phyloP scores from a whole-genome alignment of 2,329 filamentous ascomycete genomes.

The Epichloe sibirici region DNA sequence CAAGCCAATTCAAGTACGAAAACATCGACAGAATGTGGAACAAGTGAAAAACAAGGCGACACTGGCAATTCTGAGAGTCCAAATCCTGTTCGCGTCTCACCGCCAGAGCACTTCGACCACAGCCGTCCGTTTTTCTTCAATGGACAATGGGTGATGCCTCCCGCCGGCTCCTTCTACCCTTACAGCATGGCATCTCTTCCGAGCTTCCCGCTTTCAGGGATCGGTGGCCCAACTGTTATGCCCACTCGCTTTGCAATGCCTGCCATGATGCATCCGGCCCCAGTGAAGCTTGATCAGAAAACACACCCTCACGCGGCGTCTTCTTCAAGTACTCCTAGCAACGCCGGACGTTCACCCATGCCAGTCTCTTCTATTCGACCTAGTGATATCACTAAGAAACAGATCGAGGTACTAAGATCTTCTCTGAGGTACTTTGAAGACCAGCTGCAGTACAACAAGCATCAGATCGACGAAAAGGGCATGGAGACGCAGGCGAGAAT shows the following conservation, averaged over 20 bases:
- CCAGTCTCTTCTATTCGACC: constrained; percentile 47
- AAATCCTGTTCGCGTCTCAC: constrained; percentile 22
- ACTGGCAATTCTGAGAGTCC: constrained; percentile 19
- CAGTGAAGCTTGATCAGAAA: constrained; percentile 9
- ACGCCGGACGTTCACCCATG: constrained; percentile 18
- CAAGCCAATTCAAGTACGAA: constrained; percentile 9
- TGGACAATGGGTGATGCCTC: constrained; percentile 30
- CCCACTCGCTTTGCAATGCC: constrained; percentile 3
- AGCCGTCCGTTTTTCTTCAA: constrained; percentile 32
- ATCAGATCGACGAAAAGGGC: constrained; percentile 46
- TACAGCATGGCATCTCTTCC: constrained; percentile 17
- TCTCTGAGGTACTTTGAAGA: constrained; percentile 45
- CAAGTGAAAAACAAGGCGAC: constrained; percentile 20
- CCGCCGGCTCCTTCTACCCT: constrained; percentile 13
- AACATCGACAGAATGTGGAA: constrained; percentile 11
- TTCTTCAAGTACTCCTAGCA: constrained; percentile 9
- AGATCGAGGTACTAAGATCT: constrained; percentile 38
- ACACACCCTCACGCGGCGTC: constrained; percentile 9
- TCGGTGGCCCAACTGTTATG: constrained; percentile 11
- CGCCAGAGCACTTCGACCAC: constrained; percentile 34
- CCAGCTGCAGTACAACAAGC: constrained; percentile 48
- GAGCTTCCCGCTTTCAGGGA: constrained; percentile 15
- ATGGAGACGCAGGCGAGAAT: constrained; percentile 31
- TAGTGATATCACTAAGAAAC: constrained; percentile 48
- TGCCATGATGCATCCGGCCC: constrained; percentile 14